Evolutionary conservation across 176 grass and related monocot species (phyloP).

Genomic region (Carex littledalei): DNA sequence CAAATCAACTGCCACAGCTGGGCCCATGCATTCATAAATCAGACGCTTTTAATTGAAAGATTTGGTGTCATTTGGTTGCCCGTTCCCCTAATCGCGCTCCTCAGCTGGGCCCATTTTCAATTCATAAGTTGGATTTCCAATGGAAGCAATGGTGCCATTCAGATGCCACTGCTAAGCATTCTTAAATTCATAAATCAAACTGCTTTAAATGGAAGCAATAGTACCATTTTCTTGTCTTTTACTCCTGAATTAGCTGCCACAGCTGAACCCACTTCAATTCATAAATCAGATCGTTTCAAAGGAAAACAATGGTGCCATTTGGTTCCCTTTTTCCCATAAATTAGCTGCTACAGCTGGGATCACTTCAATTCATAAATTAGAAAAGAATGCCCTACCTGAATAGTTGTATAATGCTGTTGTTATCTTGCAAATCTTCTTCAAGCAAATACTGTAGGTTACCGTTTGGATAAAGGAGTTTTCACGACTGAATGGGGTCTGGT

Average conservation of each 20-base stretch:
- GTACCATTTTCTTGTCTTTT: neutral
- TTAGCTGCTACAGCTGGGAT: neutral
- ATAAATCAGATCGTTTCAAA: neutral
- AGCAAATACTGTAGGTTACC: neutral
- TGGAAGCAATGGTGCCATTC: neutral
- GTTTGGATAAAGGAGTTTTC: neutral
- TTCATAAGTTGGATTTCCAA: neutral
- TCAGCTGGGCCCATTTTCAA: neutral
- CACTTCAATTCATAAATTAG: neutral
- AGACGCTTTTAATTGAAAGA: too few relatives aligned
- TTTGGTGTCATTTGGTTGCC: neutral
- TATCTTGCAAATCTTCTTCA: neutral
- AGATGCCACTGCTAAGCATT: neutral
- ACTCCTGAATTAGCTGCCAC: neutral
- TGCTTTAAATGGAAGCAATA: neutral
- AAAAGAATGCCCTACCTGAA: neutral
- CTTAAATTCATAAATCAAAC: neutral
- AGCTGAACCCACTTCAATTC: neutral
- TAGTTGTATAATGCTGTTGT: neutral
- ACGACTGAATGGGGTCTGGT: neutral
- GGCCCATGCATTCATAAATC: too few relatives aligned
- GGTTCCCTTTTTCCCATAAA: neutral
- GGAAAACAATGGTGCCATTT: neutral
- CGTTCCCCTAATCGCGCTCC: neutral
- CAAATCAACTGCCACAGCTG: too few relatives aligned